These are phyloP conservation scores for Spencermartinsiella europaea DNA, from an alignment of 805 yeast species.

Conservation along the genomic window DNA sequence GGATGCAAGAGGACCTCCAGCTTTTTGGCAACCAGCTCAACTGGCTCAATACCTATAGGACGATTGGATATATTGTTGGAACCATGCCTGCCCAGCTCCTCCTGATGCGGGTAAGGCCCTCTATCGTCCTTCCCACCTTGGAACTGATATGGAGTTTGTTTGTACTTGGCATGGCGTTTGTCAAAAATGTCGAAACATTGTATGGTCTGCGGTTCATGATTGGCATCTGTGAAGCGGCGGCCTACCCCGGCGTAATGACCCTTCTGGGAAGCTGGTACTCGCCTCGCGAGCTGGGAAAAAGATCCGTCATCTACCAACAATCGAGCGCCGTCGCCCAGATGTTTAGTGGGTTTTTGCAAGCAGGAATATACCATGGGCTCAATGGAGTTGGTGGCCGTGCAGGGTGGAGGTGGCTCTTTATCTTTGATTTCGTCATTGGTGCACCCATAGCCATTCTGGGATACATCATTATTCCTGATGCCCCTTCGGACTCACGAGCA, in stretches of 20 bases:
- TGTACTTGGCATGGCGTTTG: slow-evolving; percentile 22
- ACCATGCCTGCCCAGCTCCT: slow-evolving; percentile 34
- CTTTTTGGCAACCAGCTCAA: slow-evolving; percentile 26
- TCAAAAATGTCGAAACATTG: slow-evolving; percentile 21
- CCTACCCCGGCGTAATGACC: slow-evolving; percentile 27
- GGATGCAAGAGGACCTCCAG: slow-evolving; percentile 33
- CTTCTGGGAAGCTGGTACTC: slow-evolving; percentile 32
- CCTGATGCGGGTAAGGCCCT: slow-evolving; percentile 36
- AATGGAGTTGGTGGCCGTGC: slow-evolving; percentile 38
- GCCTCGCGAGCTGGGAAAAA: slow-evolving; percentile 36
- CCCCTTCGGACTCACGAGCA: slow-evolving; percentile 42
- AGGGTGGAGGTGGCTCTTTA: slow-evolving; percentile 48
- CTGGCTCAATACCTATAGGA: slow-evolving; percentile 20
- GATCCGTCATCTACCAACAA: slow-evolving; percentile 27
- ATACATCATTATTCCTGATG: slow-evolving; percentile 40
- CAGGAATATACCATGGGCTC: slow-evolving; percentile 43
- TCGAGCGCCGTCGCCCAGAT: slow-evolving; percentile 24
- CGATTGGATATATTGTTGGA: slow-evolving; percentile 30
- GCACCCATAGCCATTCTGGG: slow-evolving; percentile 42
- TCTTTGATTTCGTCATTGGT: slow-evolving; percentile 41
- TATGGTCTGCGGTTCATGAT: slow-evolving; percentile 28
- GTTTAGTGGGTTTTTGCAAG: slow-evolving; percentile 50
- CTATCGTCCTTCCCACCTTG: slow-evolving; percentile 31
- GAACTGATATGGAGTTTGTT: slow-evolving; percentile 27
- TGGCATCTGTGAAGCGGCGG: slow-evolving; percentile 29